Conservation (phyloP, 352 stramenopile genomes). For the Phytophthora podocarpi region DNA sequence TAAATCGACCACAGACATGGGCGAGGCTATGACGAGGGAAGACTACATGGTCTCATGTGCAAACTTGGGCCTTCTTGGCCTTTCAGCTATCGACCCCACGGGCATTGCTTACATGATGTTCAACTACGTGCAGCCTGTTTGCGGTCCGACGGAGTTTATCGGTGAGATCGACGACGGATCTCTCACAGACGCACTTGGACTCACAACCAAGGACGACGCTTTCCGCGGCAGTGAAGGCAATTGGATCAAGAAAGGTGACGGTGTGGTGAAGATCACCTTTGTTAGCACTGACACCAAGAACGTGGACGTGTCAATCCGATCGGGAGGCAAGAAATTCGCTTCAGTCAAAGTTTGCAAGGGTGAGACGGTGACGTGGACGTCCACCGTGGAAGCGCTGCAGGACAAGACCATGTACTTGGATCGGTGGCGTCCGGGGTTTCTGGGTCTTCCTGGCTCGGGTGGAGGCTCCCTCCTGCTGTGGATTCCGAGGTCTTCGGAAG, state of each 20-base stretch:
- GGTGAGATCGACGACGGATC: constrained; percentile 64
- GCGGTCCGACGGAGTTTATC: constrained; percentile 56
- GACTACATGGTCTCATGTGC: constrained; percentile 47
- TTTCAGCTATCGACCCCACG: constrained; percentile 48
- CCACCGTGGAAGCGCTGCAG: constrained; percentile 38
- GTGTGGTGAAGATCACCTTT: constrained; percentile 48
- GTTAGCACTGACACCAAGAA: constrained; percentile 48
- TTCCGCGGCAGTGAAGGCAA: constrained; percentile 47
- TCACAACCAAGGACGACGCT: constrained; percentile 45
- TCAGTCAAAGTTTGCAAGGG: constrained; percentile 42
- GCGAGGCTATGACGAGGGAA: constrained; percentile 32
- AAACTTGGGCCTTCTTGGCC: constrained; percentile 33
- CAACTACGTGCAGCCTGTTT: constrained; percentile 67
- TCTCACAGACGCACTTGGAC: constrained; percentile 39
- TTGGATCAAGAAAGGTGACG: constrained; percentile 52
- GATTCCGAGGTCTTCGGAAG: constrained; percentile 43
- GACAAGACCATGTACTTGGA: constrained; percentile 71
- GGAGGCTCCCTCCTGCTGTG: constrained; percentile 61
- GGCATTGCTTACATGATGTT: constrained; percentile 50
- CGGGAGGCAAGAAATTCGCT: constrained; percentile 41
- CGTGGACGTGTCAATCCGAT: constrained; percentile 52
- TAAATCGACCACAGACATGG: constrained; percentile 44
- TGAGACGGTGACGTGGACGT: constrained; percentile 45
- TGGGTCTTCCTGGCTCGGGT: constrained; percentile 42
- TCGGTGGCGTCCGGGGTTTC: constrained; percentile 60